Conservation (phyloP, 164 flowering plant genomes). For the Annona cherimola region DNA sequence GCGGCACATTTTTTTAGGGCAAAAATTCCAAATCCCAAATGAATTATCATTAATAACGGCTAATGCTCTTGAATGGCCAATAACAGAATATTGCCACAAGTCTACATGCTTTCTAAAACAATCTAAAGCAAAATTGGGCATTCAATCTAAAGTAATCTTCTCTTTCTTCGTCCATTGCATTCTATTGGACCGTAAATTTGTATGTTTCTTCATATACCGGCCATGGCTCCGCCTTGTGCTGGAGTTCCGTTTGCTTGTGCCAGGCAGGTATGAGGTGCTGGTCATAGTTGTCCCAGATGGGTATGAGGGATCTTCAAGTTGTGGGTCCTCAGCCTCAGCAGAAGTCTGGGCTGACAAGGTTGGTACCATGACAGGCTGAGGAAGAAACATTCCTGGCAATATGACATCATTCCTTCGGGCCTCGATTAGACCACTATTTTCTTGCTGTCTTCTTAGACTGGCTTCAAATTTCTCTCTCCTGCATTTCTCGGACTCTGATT, state of each 20-base stretch:
- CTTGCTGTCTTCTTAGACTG: constrained; percentile 51
- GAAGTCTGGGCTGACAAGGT: constrained; percentile 9
- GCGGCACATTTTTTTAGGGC: too few species aligned
- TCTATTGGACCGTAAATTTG: constrained; percentile 5
- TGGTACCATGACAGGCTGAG: constrained; percentile 24
- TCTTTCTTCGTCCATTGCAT: constrained; percentile 49
- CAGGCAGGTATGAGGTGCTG: constrained; percentile 21
- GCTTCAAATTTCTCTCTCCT: constrained; percentile 68
- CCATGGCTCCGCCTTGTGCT: constrained; percentile 24
- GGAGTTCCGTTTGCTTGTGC: constrained; percentile 22
- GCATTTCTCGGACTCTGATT: constrained; percentile 46
- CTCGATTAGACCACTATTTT: constrained; percentile 65
- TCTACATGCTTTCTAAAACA: too few species aligned
- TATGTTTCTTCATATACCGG: constrained; percentile 26
- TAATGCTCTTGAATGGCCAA: too few species aligned
- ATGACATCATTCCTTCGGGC: constrained; percentile 43
- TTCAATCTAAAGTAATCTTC: neutral
- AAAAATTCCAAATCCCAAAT: too few species aligned
- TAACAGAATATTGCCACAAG: too few species aligned
- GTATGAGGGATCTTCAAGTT: neutral
- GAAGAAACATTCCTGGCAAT: constrained; percentile 66
- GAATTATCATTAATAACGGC: too few species aligned
- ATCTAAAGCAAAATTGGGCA: too few species aligned
- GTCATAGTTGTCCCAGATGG: constrained; percentile 18
- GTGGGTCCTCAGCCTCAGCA: constrained; percentile 20